These are phyloP conservation scores for Castanopsis chinensis DNA, from an alignment of 306 rosid genomes.

Conservation along the genomic window DNA sequence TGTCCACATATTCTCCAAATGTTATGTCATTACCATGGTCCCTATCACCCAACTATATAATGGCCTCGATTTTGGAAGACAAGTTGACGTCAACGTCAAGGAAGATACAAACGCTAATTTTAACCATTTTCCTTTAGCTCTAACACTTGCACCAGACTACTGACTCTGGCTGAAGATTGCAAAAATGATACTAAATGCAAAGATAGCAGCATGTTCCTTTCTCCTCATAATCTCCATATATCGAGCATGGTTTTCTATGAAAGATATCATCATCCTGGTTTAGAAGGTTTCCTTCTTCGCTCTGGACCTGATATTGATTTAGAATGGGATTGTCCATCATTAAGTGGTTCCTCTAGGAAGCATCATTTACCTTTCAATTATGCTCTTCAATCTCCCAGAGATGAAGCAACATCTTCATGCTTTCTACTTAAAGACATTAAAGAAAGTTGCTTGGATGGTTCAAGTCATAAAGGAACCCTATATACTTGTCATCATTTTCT, in stretches of 20 bases:
- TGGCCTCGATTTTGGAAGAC: constrained; percentile 31
- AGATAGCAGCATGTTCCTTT: constrained; percentile 28
- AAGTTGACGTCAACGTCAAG: constrained; percentile 14
- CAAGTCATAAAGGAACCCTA: no score
- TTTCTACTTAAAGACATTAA: no score
- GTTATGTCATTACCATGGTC: constrained; percentile 30
- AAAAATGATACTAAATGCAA: constrained; percentile 18
- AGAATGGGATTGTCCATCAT: constrained; percentile 8
- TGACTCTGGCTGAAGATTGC: constrained; percentile 27
- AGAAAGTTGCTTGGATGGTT: no score
- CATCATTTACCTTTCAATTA: no score
- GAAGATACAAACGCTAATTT: constrained; percentile 26
- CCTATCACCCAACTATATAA: constrained; percentile 25
- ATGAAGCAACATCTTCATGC: no score
- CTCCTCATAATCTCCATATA: constrained; percentile 33
- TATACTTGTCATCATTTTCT: constrained; percentile 33
- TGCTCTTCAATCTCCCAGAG: no score
- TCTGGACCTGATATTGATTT: constrained; percentile 34
- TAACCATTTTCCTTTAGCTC: constrained; percentile 31
- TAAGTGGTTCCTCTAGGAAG: no score
- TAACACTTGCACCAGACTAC: constrained; percentile 31
- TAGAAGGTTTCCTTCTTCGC: constrained; percentile 22
- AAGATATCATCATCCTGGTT: neutral
- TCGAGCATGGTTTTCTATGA: neutral
- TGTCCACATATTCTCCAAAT: constrained; percentile 24